Evolutionary conservation across 2,329 filamentous ascomycete genomes (phyloP).

Genomic region (Colletotrichum sidae): DNA sequence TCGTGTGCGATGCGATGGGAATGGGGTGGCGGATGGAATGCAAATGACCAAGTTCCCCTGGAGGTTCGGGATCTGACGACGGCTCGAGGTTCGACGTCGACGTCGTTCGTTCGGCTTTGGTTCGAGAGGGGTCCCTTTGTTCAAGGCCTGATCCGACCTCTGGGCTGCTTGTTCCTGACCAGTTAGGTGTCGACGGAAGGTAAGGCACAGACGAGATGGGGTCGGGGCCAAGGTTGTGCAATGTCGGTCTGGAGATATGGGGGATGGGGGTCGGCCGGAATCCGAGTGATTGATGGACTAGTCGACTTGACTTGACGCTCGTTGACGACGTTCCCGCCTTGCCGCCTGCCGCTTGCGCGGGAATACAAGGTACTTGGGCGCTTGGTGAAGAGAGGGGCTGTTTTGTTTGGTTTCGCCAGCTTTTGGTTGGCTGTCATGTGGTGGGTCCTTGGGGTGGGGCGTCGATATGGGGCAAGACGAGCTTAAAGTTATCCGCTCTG

Average conservation of each 20-base stretch:
- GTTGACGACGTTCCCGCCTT: constrained; percentile 36
- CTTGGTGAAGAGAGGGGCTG: constrained; percentile 25
- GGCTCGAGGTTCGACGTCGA: background rate
- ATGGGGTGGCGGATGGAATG: constrained; percentile 6
- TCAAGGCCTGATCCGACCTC: constrained; percentile 21
- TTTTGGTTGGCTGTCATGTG: constrained; percentile 19
- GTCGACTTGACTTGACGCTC: constrained; percentile 13
- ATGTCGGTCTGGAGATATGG: background rate
- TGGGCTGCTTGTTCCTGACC: constrained; percentile 15
- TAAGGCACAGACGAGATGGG: constrained; percentile 12
- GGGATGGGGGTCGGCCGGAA: constrained; percentile 24
- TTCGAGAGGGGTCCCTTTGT: constrained; percentile 28
- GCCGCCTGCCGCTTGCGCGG: constrained; percentile 34
- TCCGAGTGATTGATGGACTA: constrained; percentile 26
- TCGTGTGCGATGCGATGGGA: background rate
- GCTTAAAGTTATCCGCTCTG: constrained; percentile 27
- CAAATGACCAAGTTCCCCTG: constrained; percentile 18
- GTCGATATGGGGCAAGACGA: constrained; percentile 17
- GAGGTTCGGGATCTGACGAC: constrained; percentile 21
- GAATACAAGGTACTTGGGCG: constrained; percentile 8
- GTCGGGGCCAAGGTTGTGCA: background rate
- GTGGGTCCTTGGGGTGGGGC: constrained; percentile 28
- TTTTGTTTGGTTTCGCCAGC: constrained; percentile 20
- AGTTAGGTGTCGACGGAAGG: constrained; percentile 14
- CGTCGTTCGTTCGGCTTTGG: constrained; percentile 15